A percentile compares a stretch with the other conserved stretches of the same genome.
Conservation (phyloP, 371 early-diverging fungal species). For the Amoeboaphelidium protococcarum region DNA sequence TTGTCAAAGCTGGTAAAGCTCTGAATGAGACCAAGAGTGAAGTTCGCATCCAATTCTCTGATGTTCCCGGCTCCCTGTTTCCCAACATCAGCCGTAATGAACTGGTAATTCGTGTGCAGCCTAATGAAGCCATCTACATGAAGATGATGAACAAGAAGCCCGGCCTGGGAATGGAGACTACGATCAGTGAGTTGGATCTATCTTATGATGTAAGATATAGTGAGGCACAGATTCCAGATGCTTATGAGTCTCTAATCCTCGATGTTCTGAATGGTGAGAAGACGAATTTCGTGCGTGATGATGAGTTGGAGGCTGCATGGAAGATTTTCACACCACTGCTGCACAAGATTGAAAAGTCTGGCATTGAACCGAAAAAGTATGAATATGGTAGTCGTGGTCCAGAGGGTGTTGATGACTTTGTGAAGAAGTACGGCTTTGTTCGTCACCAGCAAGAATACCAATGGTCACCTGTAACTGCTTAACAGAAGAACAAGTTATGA, state of each 20-base stretch:
- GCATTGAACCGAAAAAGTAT: constrained; percentile 40
- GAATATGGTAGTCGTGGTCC: constrained; percentile 76
- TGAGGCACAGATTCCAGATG: constrained; percentile 70
- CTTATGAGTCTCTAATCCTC: constrained; percentile 75
- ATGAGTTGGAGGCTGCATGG: constrained; percentile 89
- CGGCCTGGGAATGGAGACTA: constrained; percentile 29
- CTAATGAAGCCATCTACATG: constrained; percentile 85
- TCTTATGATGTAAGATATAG: constrained; percentile 61
- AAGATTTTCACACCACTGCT: constrained; percentile 83
- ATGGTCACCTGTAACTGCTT: too few species aligned
- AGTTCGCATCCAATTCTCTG: constrained; percentile 79
- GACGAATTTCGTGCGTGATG: constrained; percentile 85
- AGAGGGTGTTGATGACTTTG: constrained; percentile 33
- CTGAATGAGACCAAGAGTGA: constrained; percentile 73
- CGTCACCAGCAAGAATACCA: neutral
- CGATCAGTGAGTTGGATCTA: constrained; percentile 70
- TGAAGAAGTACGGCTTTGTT: constrained; percentile 34
- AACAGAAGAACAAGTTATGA: too few species aligned
- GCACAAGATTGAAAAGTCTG: constrained; percentile 44
- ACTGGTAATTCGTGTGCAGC: constrained; percentile 81
- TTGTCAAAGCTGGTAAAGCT: constrained; percentile 20
- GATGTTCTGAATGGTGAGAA: constrained; percentile 74
- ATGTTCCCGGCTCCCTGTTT: constrained; percentile 51
- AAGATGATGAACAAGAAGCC: constrained; percentile 86
- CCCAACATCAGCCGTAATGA: constrained; percentile 58